Evolutionary conservation across 306 rosid genomes (phyloP).

Genomic region (Comarum palustre): DNA sequence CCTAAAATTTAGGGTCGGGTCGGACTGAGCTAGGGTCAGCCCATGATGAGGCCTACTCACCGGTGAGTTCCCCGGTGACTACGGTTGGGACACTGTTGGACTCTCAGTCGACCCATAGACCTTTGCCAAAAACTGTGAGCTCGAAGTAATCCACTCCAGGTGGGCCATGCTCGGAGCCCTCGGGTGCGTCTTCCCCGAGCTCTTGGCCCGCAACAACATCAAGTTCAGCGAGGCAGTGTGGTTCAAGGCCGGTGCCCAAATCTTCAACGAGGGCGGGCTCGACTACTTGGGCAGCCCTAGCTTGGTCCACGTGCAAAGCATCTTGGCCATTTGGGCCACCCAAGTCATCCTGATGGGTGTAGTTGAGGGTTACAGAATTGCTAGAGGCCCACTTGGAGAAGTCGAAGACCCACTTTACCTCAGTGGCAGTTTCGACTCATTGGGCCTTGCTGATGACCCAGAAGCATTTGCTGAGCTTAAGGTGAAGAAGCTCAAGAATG

Average conservation of each 20-base stretch:
- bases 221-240: slow-evolving; percentile 60
- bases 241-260: slow-evolving; percentile 66
- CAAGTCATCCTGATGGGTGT: slow-evolving; percentile 67
- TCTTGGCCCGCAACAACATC: slow-evolving; percentile 51
- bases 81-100: slow-evolving; percentile 70
- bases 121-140: slow-evolving; percentile 53
- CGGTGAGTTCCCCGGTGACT: slow-evolving; percentile 62
- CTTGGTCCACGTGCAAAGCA: slow-evolving; percentile 61
- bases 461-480: slow-evolving; percentile 61
- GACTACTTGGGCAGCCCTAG: slow-evolving; percentile 71
- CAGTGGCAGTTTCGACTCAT: slow-evolving; percentile 64
- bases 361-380: slow-evolving; percentile 58
- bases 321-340: slow-evolving; percentile 55
- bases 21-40: too few species aligned
- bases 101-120: slow-evolving; percentile 70
- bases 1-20: too few species aligned
- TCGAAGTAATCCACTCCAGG: slow-evolving; percentile 53
- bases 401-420: slow-evolving; percentile 57
- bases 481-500: slow-evolving; percentile 62
- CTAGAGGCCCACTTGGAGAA: slow-evolving; percentile 60
- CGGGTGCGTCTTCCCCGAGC: slow-evolving; percentile 63
- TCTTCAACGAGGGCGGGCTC: slow-evolving; percentile 63
- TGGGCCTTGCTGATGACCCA: slow-evolving; percentile 64
- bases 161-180: slow-evolving; percentile 73
- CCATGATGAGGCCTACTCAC: too few species aligned